These are phyloP conservation scores for Alternaria alternata DNA, from an alignment of 2,329 filamentous ascomycete genomes.

Conservation along the genomic window DNA sequence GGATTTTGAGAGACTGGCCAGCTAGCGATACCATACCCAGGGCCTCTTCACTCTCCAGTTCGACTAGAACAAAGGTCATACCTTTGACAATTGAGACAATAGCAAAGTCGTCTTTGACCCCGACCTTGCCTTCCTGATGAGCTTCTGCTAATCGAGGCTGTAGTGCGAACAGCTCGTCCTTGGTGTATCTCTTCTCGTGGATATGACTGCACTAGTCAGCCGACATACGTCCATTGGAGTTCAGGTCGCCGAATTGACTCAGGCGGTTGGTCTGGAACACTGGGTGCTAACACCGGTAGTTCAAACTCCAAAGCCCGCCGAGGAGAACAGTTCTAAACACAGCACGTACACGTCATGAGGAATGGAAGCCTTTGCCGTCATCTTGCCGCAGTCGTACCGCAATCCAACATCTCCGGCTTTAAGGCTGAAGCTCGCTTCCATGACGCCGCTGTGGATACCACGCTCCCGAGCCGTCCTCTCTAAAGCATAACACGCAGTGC, in stretches of 20 bases:
- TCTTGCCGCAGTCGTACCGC: constrained; percentile 51
- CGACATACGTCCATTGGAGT: constrained; percentile 2
- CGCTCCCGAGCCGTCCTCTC: constrained; percentile 37
- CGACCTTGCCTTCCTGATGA: constrained; percentile 20
- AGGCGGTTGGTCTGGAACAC: constrained; percentile 17
- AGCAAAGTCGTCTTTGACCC: constrained; percentile 35
- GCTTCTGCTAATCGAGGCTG: constrained; percentile 48
- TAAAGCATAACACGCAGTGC: constrained; percentile 60
- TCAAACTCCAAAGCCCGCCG: neutral
- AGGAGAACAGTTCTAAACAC: neutral
- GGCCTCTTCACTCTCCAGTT: constrained; percentile 67
- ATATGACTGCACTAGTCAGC: constrained; percentile 31
- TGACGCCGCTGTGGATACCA: constrained; percentile 26
- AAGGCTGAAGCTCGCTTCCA: constrained; percentile 51
- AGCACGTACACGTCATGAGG: constrained; percentile 70
- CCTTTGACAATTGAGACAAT: constrained; percentile 69
- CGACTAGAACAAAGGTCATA: constrained; percentile 75
- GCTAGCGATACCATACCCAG: constrained; percentile 58
- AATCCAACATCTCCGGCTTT: constrained; percentile 57
- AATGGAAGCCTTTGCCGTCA: constrained; percentile 67
- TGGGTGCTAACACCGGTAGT: neutral
- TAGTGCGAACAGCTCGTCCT: constrained; percentile 37
- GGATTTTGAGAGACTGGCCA: constrained; percentile 42
- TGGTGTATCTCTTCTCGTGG: constrained; percentile 34
- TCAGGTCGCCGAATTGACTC: neutral